phyloP scores from a whole-genome alignment of 2,329 filamentous ascomycete species.

The Pseudogymnoascus sp. region DNA sequence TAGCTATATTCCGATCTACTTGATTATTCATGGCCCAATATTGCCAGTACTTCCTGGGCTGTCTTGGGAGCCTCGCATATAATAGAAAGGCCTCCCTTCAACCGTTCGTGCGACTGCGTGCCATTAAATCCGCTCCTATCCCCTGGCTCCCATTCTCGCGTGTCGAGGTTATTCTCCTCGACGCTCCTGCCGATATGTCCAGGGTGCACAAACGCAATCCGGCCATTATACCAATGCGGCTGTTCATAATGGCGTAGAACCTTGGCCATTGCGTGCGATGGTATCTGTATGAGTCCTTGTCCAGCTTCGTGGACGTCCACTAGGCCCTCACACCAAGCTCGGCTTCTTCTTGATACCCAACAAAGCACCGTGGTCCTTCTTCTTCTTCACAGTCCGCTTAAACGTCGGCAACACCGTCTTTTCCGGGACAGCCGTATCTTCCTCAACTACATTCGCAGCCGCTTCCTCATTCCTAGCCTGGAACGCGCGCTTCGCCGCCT shows the following conservation, averaged over 20 bases:
- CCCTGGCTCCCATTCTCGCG: too few relatives aligned
- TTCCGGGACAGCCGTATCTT: constrained; percentile 20
- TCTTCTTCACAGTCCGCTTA: constrained; percentile 72
- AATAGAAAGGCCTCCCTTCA: not conserved
- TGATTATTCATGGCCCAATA: not conserved
- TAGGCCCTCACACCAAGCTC: constrained; percentile 41
- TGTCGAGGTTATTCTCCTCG: not conserved
- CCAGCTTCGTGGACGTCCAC: not conserved
- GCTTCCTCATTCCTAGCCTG: constrained; percentile 31
- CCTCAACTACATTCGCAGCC: constrained; percentile 29
- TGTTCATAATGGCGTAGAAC: not conserved
- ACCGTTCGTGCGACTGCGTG: not conserved
- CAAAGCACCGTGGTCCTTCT: constrained; percentile 68
- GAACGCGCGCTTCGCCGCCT: constrained; percentile 73
- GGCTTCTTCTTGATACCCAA: constrained; percentile 85
- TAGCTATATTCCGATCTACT: not conserved
- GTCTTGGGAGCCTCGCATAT: not conserved
- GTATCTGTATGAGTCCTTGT: not conserved
- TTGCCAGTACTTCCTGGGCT: not conserved
- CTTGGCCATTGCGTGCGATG: not conserved
- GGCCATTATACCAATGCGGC: not conserved
- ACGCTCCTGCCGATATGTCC: not conserved
- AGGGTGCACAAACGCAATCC: not conserved
- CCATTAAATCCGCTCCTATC: not conserved
- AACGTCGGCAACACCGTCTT: constrained; percentile 39